A percentile compares a stretch with the other conserved stretches of the same genome.
Conservation (phyloP, 257 asterid species). For the Solanum raphanifolium region DNA sequence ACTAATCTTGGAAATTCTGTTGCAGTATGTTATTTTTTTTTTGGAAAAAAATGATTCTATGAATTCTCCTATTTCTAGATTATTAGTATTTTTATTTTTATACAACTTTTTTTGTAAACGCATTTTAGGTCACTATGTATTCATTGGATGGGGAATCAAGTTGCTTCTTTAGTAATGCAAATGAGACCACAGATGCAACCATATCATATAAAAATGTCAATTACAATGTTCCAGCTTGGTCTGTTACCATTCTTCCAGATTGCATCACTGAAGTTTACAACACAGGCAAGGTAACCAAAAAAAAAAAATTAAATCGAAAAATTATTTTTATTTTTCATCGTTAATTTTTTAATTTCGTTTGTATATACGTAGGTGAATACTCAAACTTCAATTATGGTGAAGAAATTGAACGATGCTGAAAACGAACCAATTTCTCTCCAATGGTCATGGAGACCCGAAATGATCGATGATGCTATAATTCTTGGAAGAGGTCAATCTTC, state of each 20-base stretch:
- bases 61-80: not conserved
- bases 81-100: not conserved
- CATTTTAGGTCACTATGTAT: constrained; percentile 33
- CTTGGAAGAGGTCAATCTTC: constrained; percentile 27
- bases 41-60: not conserved
- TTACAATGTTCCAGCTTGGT: constrained; percentile 67
- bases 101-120: not conserved
- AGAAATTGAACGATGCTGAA: constrained; percentile 22
- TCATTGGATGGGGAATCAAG: constrained; percentile 21
- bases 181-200: constrained; percentile 31
- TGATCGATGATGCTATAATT: constrained; percentile 9
- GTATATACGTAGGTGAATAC: constrained; percentile 36
- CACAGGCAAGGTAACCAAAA: constrained; percentile 47
- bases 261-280: constrained; percentile 56
- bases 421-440: constrained; percentile 22
- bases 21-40: constrained; percentile 4
- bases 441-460: constrained; percentile 56
- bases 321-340: not conserved
- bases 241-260: constrained; percentile 70
- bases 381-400: constrained; percentile 44
- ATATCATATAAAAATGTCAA: constrained; percentile 24
- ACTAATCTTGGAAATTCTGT: constrained; percentile 33
- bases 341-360: too few species aligned
- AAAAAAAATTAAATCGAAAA: not conserved
- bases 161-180: constrained; percentile 49